Base-by-base conservation (phyloP, 1,284 basidiomycete species). In the Ceratobasidium sp. region DNA sequence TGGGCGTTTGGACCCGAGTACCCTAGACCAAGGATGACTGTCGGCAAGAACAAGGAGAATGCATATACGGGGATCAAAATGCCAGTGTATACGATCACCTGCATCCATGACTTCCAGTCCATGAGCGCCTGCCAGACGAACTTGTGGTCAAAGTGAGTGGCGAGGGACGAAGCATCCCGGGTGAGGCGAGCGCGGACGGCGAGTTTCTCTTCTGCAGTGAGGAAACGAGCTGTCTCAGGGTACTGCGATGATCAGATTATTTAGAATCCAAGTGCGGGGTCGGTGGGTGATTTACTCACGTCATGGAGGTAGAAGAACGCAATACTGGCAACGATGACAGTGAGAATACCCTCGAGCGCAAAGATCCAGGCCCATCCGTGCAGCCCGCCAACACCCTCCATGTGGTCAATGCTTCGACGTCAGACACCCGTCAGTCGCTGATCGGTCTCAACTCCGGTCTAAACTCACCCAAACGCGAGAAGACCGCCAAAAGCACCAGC, bases 1-100 rank as follows among this genome's bases (percentile, higher is more conserved):
- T 93, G 92, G n/a, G 92, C 91, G 1, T 84, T 84, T 0, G 90
- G 91, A 7, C 91, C 90, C 11, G 83, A 82, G 82, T 85, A 93
- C 5, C 91, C 90, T 6, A 71, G 39, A 62, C 85, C 81, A 7
- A 83, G 82, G 68, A 89, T 85, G 78, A 89, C 88, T 8, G 66
- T 73, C 1, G 77, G 88, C 1, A 83, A 83, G 72, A 90, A 90
- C 59, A 90, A 83, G 41, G 88, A 84, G 77, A 89, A 85, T 14
- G 86, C 85, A 76, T 89, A 89, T 49, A 88, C 80, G 7, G 89
- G 85, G 65, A 86, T 80, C 71, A 89, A 82, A 22, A 86, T 75
- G 37, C 86, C 83, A 51, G 78, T 76, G 76, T 75, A 78, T 76
- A 72, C 77, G 76, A 80, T 66, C 19, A 80, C 77, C 69, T 78